A percentile compares a stretch with the other conserved stretches of the same genome.
Evolutionary conservation across 2,329 filamentous ascomycete species (phyloP).

Genomic region (Penicillium carneum): DNA sequence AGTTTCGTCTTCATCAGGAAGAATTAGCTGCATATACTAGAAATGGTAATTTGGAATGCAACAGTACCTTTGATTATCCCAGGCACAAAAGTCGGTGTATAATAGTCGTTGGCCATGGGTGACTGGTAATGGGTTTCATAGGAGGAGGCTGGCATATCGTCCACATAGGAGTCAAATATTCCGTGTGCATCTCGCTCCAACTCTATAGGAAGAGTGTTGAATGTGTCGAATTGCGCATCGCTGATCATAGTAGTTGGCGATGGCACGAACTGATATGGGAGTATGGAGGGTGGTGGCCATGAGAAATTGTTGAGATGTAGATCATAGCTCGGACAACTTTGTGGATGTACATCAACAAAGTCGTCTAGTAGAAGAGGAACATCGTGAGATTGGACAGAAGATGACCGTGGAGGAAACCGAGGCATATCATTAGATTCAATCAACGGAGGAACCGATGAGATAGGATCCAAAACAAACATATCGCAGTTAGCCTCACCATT

Average conservation of each 20-base stretch:
- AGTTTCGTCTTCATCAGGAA: conserved; percentile 44
- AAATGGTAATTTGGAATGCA: conserved; percentile 51
- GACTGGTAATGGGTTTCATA: conserved; percentile 49
- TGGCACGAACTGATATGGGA: conserved; percentile 27
- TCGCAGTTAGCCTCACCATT: conserved; percentile 5
- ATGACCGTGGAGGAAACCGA: conserved; percentile 9
- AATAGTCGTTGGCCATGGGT: conserved; percentile 49
- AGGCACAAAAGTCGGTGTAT: conserved; percentile 49
- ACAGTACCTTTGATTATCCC: conserved; percentile 52
- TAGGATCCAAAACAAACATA: neutral
- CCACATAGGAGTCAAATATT: conserved; percentile 53
- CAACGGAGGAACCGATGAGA: neutral
- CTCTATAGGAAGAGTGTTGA: conserved; percentile 47
- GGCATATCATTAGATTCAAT: neutral
- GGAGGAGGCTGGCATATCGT: conserved; percentile 50
- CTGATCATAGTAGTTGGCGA: conserved; percentile 46
- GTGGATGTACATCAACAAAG: conserved; percentile 7
- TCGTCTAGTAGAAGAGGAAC: conserved; percentile 3
- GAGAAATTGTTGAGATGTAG: conserved; percentile 24
- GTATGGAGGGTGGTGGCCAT: conserved; percentile 27
- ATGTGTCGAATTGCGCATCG: conserved; percentile 49
- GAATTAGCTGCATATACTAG: conserved; percentile 51
- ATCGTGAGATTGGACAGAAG: conserved; percentile 8
- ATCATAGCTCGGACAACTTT: conserved; percentile 20
- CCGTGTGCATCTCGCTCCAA: conserved; percentile 42